Evolutionary conservation across 768 basidiomycete species (phyloP), one percentile per base, ranked within the genome.

Genomic region (Favolaschia claudopus): DNA sequence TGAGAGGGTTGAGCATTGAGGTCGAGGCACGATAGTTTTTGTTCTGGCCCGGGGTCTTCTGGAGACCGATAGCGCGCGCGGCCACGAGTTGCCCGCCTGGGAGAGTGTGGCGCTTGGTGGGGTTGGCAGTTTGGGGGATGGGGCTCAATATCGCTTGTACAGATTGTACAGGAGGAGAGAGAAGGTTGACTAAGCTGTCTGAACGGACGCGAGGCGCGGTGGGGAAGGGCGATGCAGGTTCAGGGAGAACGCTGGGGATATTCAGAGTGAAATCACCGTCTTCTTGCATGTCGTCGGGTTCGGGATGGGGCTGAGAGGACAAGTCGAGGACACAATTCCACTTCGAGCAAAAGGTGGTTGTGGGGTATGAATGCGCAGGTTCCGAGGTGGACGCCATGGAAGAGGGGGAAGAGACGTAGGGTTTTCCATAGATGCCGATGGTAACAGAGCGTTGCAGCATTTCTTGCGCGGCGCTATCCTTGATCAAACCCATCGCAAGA

Each of bases 271-370:
- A 71, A 39, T 78, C 77, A 1, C 69, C 67, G 1, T 67, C 70
- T 36, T 79, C 75, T 12, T 72, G 57, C 2, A 72, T 51, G 12
- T 67, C 63, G 24, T 77, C 74, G 6, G 70, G 59, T 32, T 76
- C 77, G 25, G 77, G 74, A 17, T 55, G 58, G 5, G 58, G 65
- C 34, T 60, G 62, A 25, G 80, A 70, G 7, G 79, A 72, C n/a
- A 97, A 79, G 70, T 96, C 93, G 19, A 97, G 85, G 2, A 92
- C 79, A 64, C 93, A 95, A 63, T 93, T 96, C 95, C 95, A 97
- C 28, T 89, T 79, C 1, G 95, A 95, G 0, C 88, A 85, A 72
- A 95, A 97, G 0, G 85, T 79, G 13, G 75, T 77, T 8, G 95
- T 93, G 0, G 91, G 93, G 64, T 87, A 92, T 1, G 68, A 53